phyloP scores from a whole-genome alignment of 768 basidiomycete species.

The Trametes elegans region DNA sequence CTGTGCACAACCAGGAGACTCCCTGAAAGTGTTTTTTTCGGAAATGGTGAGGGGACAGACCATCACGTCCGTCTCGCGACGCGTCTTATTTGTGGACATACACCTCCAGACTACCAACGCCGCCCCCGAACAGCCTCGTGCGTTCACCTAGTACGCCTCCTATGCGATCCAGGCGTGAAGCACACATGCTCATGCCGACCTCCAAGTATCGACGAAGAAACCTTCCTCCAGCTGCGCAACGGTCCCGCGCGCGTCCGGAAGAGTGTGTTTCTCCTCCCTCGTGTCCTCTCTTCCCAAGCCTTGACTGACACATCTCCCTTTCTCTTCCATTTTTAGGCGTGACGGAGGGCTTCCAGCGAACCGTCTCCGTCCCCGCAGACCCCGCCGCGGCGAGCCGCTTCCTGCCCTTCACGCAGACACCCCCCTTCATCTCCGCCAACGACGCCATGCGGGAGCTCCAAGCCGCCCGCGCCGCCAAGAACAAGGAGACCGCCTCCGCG shows the following conservation, averaged over 20 bases:
- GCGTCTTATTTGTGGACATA: neutral
- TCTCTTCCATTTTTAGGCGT: slow-evolving; percentile 9
- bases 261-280: slow-evolving; percentile 9
- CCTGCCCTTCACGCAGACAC: slow-evolving; percentile 22
- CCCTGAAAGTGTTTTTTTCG: too few species aligned
- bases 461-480: slow-evolving; percentile 12
- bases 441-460: slow-evolving; percentile 20
- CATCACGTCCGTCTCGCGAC: too few species aligned
- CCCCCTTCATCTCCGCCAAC: slow-evolving; percentile 21
- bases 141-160: slow-evolving; percentile 17
- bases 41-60: too few species aligned
- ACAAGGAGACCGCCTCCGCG: slow-evolving; percentile 12
- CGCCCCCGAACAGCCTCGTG: slow-evolving; percentile 1
- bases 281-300: neutral
- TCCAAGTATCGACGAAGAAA: slow-evolving; percentile 21
- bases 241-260: slow-evolving; percentile 20
- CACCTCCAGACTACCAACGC: neutral
- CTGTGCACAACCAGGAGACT: neutral
- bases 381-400: slow-evolving; percentile 1
- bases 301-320: neutral
- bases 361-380: slow-evolving; percentile 18
- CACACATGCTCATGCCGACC: neutral
- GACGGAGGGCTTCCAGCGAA: slow-evolving; percentile 22
- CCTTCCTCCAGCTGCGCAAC: slow-evolving; percentile 20
- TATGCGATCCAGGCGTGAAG: neutral